Percentiles rank a stretch among this genome's conserved stretches.
These are phyloP conservation scores for Ceratocystiopsis minuta DNA, from an alignment of 2,329 filamentous ascomycete species.

Conservation along the genomic window DNA sequence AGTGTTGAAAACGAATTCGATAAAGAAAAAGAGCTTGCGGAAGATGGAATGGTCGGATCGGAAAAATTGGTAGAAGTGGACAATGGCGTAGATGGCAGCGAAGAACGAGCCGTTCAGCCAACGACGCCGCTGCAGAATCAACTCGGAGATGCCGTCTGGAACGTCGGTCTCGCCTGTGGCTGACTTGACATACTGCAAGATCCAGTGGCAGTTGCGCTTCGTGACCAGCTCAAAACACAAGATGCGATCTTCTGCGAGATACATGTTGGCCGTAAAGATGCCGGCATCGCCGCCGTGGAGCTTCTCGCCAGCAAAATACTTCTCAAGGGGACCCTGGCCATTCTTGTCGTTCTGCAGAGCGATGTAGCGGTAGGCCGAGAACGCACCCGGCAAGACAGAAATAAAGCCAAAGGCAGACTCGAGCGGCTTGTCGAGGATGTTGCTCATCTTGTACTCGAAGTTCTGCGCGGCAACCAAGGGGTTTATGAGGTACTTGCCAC, in stretches of 20 bases:
- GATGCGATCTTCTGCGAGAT: constrained; percentile 76
- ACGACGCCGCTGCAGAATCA: constrained; percentile 86
- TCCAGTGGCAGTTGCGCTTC: constrained; percentile 94
- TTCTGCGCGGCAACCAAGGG: constrained; percentile 93
- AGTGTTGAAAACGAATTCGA: constrained; percentile 90
- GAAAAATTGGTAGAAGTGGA: constrained; percentile 93
- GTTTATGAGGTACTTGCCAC: constrained; percentile 69
- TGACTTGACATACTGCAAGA: constrained; percentile 95
- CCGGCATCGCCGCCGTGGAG: constrained; percentile 78
- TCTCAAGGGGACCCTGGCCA: constrained; percentile 83
- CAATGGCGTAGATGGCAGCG: constrained; percentile 83
- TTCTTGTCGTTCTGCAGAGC: constrained; percentile 93
- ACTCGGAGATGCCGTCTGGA: constrained; percentile 79
- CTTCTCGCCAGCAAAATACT: constrained; percentile 98
- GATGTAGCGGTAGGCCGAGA: constrained; percentile 90
- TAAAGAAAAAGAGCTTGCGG: constrained; percentile 73
- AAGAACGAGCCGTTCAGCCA: constrained; percentile 99
- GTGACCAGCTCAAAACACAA: constrained; percentile 91
- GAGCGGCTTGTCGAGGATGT: constrained; percentile 92
- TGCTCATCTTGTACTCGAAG: constrained; percentile 99
- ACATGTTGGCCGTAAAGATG: constrained; percentile 65
- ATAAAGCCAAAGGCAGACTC: constrained; percentile 98
- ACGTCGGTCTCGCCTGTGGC: constrained; percentile 95
- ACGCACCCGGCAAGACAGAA: constrained; percentile 82
- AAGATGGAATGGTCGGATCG: constrained; percentile 76